phyloP scores from a whole-genome alignment of 78 protist species.

The Polysphondylium violaceum region DNA sequence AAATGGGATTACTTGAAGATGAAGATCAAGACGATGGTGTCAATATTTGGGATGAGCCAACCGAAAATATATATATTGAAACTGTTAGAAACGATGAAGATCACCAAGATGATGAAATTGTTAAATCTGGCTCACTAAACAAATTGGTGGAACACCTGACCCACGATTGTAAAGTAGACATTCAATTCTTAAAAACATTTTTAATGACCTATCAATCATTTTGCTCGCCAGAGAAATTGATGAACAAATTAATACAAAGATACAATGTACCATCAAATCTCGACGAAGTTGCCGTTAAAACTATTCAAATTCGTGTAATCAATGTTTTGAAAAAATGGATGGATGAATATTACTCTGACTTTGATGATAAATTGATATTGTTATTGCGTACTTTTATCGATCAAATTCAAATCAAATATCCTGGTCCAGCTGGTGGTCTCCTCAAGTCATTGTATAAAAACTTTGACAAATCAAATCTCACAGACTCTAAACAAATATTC shows the following conservation, averaged over 20 bases:
- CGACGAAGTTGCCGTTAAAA: conserved; percentile 44
- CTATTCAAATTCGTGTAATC: conserved; percentile 74
- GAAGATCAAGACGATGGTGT: conserved; percentile 76
- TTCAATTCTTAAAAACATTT: conserved; percentile 78
- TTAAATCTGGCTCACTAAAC: conserved; percentile 79
- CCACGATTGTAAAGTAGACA: conserved; percentile 74
- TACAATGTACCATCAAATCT: conserved; percentile 57
- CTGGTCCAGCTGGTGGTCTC: conserved; percentile 16
- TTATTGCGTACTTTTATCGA: conserved; percentile 43
- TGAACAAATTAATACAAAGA: conserved; percentile 76
- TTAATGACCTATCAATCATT: conserved; percentile 81
- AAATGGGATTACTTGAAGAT: conserved; percentile 72
- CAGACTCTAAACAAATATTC: conserved; percentile 19
- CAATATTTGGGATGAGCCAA: conserved; percentile 80
- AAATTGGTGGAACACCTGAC: conserved; percentile 79
- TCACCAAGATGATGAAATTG: conserved; percentile 79
- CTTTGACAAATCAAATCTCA: conserved; percentile 25
- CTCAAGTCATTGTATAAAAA: conserved; percentile 23
- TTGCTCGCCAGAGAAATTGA: conserved; percentile 78
- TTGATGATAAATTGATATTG: conserved; percentile 68
- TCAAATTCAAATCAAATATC: conserved; percentile 44
- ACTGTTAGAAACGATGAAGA: conserved; percentile 25
- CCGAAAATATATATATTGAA: conserved; percentile 61
- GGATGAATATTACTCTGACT: conserved; percentile 79
- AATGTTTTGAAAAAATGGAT: conserved; percentile 78